These are phyloP conservation scores for Cercospora sesami DNA, from an alignment of 2,329 filamentous ascomycete genomes.

Conservation along the genomic window DNA sequence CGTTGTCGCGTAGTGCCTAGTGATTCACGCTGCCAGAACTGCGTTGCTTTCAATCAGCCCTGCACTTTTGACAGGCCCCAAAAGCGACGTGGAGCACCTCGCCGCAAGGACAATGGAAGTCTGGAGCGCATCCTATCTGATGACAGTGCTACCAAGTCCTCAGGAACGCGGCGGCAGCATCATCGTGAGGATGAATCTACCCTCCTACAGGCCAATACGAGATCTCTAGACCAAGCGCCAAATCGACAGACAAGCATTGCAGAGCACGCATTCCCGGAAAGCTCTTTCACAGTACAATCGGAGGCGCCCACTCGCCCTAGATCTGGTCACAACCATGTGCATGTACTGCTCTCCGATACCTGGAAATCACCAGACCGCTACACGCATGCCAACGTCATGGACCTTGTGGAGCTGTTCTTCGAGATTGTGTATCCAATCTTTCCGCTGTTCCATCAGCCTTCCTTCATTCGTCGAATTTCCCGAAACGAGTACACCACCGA, in stretches of 20 bases:
- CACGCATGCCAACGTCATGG: slow-evolving; percentile 42
- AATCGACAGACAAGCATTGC: neutral
- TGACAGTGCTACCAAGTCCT: too few relatives aligned
- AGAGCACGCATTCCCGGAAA: neutral
- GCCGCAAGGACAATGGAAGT: neutral
- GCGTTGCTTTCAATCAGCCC: slow-evolving; percentile 46
- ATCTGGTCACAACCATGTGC: slow-evolving; percentile 1
- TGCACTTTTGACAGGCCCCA: slow-evolving; percentile 47
- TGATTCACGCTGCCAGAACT: slow-evolving; percentile 44
- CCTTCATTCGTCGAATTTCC: slow-evolving; percentile 43
- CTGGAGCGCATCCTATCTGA: slow-evolving; percentile 37
- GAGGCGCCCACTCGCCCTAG: neutral
- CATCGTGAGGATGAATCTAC: slow-evolving; percentile 9
- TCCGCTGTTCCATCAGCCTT: slow-evolving; percentile 51
- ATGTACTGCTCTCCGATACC: slow-evolving; percentile 26
- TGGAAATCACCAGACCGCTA: slow-evolving; percentile 30
- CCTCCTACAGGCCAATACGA: neutral
- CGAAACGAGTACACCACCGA: slow-evolving; percentile 44
- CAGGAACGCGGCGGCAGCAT: neutral
- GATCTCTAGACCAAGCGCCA: neutral
- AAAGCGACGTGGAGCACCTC: slow-evolving; percentile 12
- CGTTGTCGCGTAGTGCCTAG: slow-evolving; percentile 8
- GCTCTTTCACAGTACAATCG: neutral
- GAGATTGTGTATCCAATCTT: slow-evolving; percentile 55
- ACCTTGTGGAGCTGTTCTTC: slow-evolving; percentile 52